phyloP scores from a whole-genome alignment of 768 basidiomycete species.

The Russula lepida region DNA sequence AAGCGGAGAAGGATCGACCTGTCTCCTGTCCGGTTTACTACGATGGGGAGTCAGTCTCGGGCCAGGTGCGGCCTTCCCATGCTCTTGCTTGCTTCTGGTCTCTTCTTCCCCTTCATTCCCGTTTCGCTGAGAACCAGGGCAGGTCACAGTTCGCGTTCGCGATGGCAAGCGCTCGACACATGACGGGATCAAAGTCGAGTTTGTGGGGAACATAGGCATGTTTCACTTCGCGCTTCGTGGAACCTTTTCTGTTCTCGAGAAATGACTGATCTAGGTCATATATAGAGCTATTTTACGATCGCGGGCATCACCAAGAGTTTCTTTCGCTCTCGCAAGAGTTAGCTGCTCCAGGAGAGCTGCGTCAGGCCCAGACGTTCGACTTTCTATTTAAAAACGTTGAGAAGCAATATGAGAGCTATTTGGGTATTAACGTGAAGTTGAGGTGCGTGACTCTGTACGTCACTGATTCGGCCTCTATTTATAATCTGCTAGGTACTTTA shows the following conservation, averaged over 20 bases:
- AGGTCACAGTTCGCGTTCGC: conserved; percentile 82
- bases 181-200: conserved; percentile 97
- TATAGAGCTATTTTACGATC: conserved; percentile 83
- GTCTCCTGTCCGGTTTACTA: conserved; percentile 88
- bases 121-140: neutral
- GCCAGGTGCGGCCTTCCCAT: conserved; percentile 50
- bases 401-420: conserved; percentile 97
- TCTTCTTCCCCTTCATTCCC: neutral
- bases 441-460: conserved; percentile 43
- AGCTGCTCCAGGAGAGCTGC: conserved; percentile 93
- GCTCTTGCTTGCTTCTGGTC: neutral
- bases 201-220: conserved; percentile 91
- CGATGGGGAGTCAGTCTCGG: conserved; percentile 87
- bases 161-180: conserved; percentile 92
- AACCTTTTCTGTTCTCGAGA: too few relatives aligned
- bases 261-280: conserved; percentile 22
- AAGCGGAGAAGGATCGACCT: conserved; percentile 80
- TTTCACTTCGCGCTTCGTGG: conserved; percentile 4
- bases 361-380: conserved; percentile 92
- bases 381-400: conserved; percentile 99
- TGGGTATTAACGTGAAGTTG: conserved; percentile 97
- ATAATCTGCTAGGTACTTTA: conserved; percentile 64
- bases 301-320: conserved; percentile 98
- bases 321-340: conserved; percentile 91
- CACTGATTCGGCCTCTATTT: neutral